Base-by-base conservation (phyloP, 2,329 filamentous ascomycete genomes). In the Diaporthe amygdali region DNA sequence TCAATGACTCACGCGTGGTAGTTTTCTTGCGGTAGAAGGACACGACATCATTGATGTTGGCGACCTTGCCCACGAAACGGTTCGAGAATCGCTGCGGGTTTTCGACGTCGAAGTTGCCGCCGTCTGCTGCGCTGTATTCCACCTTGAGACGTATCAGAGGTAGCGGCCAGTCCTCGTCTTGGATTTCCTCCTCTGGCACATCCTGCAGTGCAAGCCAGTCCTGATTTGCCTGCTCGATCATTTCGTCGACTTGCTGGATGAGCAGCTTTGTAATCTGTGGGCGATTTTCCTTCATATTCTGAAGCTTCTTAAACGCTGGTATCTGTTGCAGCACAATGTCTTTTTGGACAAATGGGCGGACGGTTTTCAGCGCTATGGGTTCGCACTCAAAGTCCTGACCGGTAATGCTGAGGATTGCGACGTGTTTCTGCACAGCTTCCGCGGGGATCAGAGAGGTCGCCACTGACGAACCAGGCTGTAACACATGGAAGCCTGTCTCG, bases 61-160 rank as follows among this genome's bases (percentile, higher is more conserved):
- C 96, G 1, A 99, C 96, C 77, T 91, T 93, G n/a, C 91, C 93
- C 1, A 93, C 88, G 76, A 98, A 99, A 3, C 95, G 90, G 79
- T 97, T 97, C 0, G 96, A 98, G 78, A 98, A 98, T 10, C 96
- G 91, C 79, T 98, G 96, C 0, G 96, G 95, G 73, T 99, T 99
- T 80, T 98, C 96, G 74, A 93, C 92, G 75, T 98, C 94, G 77
- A 94, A 99, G 44, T 91, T 90, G 17, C 94, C 93, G 5, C 94
- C 95, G 54, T 97, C 94, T 0, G 93, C 93, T 0, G 95, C 91
- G 0, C 94, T 93, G 75, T 94, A 96, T 77, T 99, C 96, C 0
- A 99, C 95, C 73, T 95, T 94, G 20, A 99, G 88, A 25, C 96
- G 91, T 47, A 99, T 92, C 1, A 99, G 87, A 0, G 96, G 96